Evolutionary conservation across 192 early-diverging fungal genomes (phyloP), one percentile per base, ranked within the genome.

Genomic region (Phycomyces blakesleeanus): DNA sequence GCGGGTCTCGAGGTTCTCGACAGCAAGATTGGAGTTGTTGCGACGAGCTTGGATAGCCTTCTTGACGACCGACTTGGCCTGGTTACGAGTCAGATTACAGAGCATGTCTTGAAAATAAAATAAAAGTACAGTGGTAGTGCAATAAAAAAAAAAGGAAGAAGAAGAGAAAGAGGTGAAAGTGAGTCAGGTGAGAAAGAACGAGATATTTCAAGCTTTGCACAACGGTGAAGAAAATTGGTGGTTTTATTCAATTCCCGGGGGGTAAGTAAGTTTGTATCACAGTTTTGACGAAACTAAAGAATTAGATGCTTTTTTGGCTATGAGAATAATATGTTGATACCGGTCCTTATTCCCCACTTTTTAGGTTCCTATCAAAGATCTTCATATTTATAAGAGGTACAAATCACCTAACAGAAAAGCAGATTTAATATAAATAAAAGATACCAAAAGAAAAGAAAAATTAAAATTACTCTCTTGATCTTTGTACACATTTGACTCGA

Each of bases 1-100:
- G 76, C 76, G 74, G 71, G 76, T 59, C 62, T 81, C 76, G 24
- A 85, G 51, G 73, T 85, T 82, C 61, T 74, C 40, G 67, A 85
- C 70, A 49, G 75, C 68, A 54, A 79, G 55, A 61, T 68, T 73
- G 54, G 77, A 78, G 52, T 77, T 73, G 61, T 71, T 72, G 59
- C 83, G 76, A 39, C 74, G 76, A 55, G 69, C 66, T 7, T 34
- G 29, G 29, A 34, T 34, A 34, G 29, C 29, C 29, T 34, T 34
- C 29, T 34, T 34, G 29, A 34, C 29, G 29, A 34, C 29, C 29
- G 29, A 34, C 29, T 34, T 34, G 29, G 29, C 29, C 29, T 34
- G 29, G 29, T 34, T 34, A 34, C 29, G 29, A 7, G 29, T 5
- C 29, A 34, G 7, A 34, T 34, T 34, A 7, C 29, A 34, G 7